Percentiles rank a stretch among this genome's conserved stretches.
phyloP scores from a whole-genome alignment of 2,329 filamentous ascomycete species.

The Leptographium radiaticola region DNA sequence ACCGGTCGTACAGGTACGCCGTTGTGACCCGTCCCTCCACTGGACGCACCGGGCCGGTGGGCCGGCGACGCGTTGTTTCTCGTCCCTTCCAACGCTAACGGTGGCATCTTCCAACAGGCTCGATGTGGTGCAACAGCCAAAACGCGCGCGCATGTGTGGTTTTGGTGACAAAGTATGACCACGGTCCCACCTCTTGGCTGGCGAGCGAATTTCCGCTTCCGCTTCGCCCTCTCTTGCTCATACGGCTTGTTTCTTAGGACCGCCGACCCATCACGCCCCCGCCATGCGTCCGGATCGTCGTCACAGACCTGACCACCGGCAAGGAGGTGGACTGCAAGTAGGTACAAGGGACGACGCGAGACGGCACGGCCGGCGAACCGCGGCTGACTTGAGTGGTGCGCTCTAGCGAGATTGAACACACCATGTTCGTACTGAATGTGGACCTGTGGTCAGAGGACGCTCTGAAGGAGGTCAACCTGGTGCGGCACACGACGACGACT shows the following conservation, averaged over 20 bases:
- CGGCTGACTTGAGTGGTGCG: constrained; percentile 15
- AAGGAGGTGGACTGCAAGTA: constrained; percentile 78
- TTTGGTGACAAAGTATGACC: constrained; percentile 83
- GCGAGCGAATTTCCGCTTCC: not conserved
- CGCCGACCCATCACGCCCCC: constrained; percentile 91
- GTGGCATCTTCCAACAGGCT: constrained; percentile 34
- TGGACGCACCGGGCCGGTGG: not conserved
- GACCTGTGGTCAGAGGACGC: constrained; percentile 57
- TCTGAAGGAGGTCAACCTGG: constrained; percentile 51
- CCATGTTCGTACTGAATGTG: constrained; percentile 47
- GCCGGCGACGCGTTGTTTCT: not conserved
- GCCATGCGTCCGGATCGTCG: constrained; percentile 74
- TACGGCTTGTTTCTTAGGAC: constrained; percentile 43
- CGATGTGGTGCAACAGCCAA: constrained; percentile 77
- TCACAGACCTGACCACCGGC: constrained; percentile 60
- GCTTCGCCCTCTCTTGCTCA: not conserved
- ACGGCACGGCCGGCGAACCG: not conserved
- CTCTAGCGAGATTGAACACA: constrained; percentile 42
- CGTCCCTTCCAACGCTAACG: constrained; percentile 1
- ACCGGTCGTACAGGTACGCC: constrained; percentile 12
- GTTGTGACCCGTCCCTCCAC: not conserved
- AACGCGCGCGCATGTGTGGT: constrained; percentile 92
- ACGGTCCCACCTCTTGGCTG: not conserved
- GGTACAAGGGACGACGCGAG: constrained; percentile 16
- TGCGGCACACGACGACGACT: constrained; percentile 48